Conservation (phyloP, 768 basidiomycete species). For the Pulveroboletus frians region DNA sequence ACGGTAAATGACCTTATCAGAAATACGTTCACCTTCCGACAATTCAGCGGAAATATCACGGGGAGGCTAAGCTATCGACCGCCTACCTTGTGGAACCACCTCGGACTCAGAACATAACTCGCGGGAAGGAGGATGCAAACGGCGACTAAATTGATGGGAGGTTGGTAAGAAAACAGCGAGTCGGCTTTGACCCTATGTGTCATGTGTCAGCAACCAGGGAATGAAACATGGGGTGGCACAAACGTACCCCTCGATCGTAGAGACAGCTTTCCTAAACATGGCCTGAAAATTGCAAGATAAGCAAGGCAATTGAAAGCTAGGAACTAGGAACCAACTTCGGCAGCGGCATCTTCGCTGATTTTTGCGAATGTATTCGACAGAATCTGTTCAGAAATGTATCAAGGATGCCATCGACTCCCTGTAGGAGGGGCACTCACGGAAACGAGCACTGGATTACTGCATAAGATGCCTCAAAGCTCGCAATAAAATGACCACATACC, state of each 20-base stretch:
- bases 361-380: slow-evolving; percentile 92
- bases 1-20: slow-evolving; percentile 59
- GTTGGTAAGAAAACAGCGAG: slow-evolving; percentile 89
- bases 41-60: slow-evolving; percentile 13
- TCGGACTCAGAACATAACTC: slow-evolving; percentile 79
- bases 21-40: slow-evolving; percentile 71
- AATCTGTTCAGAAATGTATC: slow-evolving; percentile 50
- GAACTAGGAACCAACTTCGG: slow-evolving; percentile 53
- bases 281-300: slow-evolving; percentile 43
- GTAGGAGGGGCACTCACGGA: slow-evolving; percentile 46
- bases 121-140: slow-evolving; percentile 83
- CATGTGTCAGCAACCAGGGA: slow-evolving; percentile 10
- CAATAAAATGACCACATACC: slow-evolving; percentile 40
- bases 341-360: slow-evolving; percentile 88
- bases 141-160: slow-evolving; percentile 87
- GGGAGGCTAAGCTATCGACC: not conserved
- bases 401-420: not conserved
- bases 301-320: not conserved
- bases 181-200: slow-evolving; percentile 75
- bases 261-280: slow-evolving; percentile 92
- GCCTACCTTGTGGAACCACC: slow-evolving; percentile 93
- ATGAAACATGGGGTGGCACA: not conserved
- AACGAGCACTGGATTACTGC: slow-evolving; percentile 55
- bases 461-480: not conserved
- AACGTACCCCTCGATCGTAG: slow-evolving; percentile 84